Base-by-base conservation (phyloP, 1,284 basidiomycete species). In the Tilletia indica region DNA sequence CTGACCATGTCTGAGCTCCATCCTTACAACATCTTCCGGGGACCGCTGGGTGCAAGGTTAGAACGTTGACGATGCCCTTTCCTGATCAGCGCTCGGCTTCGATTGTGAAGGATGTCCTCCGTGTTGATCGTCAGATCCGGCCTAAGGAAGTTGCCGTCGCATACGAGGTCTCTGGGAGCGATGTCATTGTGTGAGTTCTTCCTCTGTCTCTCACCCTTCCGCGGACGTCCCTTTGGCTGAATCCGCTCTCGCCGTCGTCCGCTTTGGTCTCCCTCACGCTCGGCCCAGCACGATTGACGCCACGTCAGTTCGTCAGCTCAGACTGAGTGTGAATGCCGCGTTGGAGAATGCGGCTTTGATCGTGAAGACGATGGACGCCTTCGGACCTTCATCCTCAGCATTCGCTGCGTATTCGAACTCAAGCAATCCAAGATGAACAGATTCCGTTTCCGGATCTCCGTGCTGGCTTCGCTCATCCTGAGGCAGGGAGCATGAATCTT, bases 311-410 rank as follows among this genome's bases (percentile, higher is more conserved):
- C 21, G 34, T 2, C 58, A 63, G 25, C 58, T 63, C 58, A 16
- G 58, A 19, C 58, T 63, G 25, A 63, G 58, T 31, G 36, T 63
- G 21, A 63, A 63, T 31, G 58, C 58, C 34, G 36, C 58, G 21
- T 31, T 63, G 25, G 58, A 63, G 58, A 63, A 63, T 31, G 25
- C 58, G 9, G 58, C 58, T 31, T 31, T 63, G 58, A 31, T 63
- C 19, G 31, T 31, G 19, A 63, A 63, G 58, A 63, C 58, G 36
- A 63, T 63, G n/a, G 58, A 63, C 25, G 58, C 58, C 19, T 63
- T 63, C 31, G 58, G 58, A 14, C 8, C 58, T 9, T 25, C 25
- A 14, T 6, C 58, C 25, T 34, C 51, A 19, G 16, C 19, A 19
- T 54, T 12, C n/a, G 8, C 19, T 19, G 8, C 19, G 19, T 9